These are phyloP conservation scores for Capsicum pubescens DNA, from an alignment of 257 asterid species.

Conservation along the genomic window DNA sequence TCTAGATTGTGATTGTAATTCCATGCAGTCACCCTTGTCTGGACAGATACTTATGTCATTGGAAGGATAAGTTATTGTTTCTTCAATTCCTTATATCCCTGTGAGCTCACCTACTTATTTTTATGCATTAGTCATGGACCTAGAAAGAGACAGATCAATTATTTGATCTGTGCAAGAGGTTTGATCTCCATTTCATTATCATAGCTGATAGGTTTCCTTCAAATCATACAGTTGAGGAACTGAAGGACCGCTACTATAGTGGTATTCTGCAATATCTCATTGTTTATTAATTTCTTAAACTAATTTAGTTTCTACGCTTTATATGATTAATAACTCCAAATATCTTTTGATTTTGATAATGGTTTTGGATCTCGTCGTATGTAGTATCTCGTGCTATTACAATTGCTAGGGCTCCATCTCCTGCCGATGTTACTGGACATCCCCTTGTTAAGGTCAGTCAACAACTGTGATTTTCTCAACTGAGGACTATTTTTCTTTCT, in stretches of 20 bases:
- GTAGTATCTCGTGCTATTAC: slow-evolving; percentile 74
- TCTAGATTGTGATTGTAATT: not conserved
- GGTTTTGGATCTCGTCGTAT: slow-evolving; percentile 18
- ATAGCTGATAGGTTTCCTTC: slow-evolving; percentile 91
- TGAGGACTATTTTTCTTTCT: not conserved
- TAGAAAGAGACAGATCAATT: slow-evolving; percentile 92
- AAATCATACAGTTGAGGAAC: slow-evolving; percentile 84
- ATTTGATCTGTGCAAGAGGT: slow-evolving; percentile 86
- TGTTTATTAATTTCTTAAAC: slow-evolving; percentile 20
- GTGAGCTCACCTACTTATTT: slow-evolving; percentile 29
- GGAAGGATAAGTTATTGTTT: not conserved
- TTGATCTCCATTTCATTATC: slow-evolving; percentile 86
- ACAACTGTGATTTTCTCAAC: not conserved
- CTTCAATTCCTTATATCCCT: not conserved
- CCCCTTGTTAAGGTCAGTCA: slow-evolving; percentile 76
- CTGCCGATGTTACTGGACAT: slow-evolving; percentile 67
- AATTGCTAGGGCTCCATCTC: slow-evolving; percentile 79
- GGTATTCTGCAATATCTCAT: slow-evolving; percentile 52
- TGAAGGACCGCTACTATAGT: slow-evolving; percentile 84
- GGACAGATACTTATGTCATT: not conserved
- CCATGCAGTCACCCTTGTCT: not conserved
- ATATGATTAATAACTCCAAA: slow-evolving; percentile 27
- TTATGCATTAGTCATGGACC: slow-evolving; percentile 73
- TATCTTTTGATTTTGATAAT: slow-evolving; percentile 27
- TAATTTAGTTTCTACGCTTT: not conserved